Conservation (phyloP, 768 basidiomycete genomes). For the Russula sp. region DNA sequence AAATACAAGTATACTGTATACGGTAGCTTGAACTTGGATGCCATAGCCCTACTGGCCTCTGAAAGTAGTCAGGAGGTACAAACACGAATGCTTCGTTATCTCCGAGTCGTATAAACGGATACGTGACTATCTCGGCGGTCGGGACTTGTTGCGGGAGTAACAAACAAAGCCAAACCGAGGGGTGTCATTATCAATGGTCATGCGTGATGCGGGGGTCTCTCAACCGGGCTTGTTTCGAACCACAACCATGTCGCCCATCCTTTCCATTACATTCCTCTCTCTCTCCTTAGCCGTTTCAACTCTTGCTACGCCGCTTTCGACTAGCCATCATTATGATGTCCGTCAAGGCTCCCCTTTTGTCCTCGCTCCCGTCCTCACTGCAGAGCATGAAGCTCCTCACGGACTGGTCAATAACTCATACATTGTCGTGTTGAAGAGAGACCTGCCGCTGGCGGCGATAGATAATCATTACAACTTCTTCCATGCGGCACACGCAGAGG, state of each 20-base stretch:
- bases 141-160: neutral
- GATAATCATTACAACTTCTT: conserved; percentile 79
- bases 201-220: too few relatives aligned
- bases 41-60: neutral
- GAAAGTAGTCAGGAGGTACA: too few relatives aligned
- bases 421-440: conserved; percentile 83
- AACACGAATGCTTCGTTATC: neutral
- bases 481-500: conserved; percentile 49
- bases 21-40: neutral
- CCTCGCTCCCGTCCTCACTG: conserved; percentile 49
- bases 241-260: conserved; percentile 30
- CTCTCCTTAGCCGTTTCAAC: conserved; percentile 36
- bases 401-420: conserved; percentile 86
- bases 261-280: conserved; percentile 27
- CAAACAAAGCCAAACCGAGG: conserved; percentile 16
- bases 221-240: conserved; percentile 16
- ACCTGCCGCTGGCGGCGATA: conserved; percentile 48
- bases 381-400: conserved; percentile 55
- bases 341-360: conserved; percentile 39
- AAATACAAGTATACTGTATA: neutral
- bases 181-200: neutral
- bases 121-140: neutral
- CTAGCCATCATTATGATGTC: conserved; percentile 32
- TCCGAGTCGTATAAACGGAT: neutral
- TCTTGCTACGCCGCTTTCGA: conserved; percentile 42